Conservation (phyloP, 257 asterid genomes). For the Mentha longifolia region DNA sequence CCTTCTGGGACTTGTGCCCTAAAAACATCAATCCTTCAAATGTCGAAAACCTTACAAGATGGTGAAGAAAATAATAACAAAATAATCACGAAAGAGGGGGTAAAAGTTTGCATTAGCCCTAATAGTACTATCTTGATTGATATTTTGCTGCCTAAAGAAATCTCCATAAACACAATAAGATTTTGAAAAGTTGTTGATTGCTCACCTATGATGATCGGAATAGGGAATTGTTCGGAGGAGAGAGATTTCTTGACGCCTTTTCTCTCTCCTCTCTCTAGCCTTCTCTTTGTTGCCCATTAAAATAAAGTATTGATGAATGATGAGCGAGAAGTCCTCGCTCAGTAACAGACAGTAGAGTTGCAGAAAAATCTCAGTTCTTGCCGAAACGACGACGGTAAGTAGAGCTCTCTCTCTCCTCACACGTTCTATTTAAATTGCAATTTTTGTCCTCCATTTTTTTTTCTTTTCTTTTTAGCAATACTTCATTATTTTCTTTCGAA, state of each 20-base stretch:
- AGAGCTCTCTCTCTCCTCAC: too few species aligned
- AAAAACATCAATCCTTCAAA: background rate
- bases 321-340: too few species aligned
- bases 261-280: conserved; percentile 77
- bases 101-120: background rate
- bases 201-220: conserved; percentile 72
- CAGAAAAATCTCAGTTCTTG: too few species aligned
- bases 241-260: conserved; percentile 57
- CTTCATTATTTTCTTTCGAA: too few species aligned
- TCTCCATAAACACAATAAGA: background rate
- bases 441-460: too few species aligned
- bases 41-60: background rate
- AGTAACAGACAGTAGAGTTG: too few species aligned
- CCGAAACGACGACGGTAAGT: too few species aligned
- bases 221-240: conserved; percentile 23
- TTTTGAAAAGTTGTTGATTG: background rate
- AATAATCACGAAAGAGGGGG: background rate
- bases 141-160: background rate
- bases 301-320: background rate
- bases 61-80: background rate
- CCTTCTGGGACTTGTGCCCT: background rate
- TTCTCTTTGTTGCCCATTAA: conserved; percentile 66
- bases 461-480: too few species aligned
- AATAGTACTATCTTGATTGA: conserved; percentile 11
- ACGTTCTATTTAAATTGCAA: too few species aligned